phyloP scores from a whole-genome alignment of 768 basidiomycete genomes.

The Kwoniella botswanensis region DNA sequence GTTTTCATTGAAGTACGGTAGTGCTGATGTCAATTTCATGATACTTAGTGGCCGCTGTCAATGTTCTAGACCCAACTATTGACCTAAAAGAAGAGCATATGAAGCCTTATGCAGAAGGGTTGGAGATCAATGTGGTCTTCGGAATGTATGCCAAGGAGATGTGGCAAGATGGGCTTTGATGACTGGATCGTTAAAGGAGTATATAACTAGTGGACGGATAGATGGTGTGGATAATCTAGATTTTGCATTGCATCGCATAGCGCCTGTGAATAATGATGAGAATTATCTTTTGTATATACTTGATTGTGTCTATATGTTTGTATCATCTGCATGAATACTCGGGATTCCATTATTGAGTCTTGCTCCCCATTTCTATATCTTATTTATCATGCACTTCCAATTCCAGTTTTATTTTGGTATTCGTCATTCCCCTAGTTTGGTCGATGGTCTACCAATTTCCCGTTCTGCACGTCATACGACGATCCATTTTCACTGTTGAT shows the following conservation, averaged over 20 bases:
- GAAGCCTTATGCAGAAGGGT: slow-evolving; percentile 46
- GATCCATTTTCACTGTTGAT: neutral
- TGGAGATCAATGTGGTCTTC: slow-evolving; percentile 48
- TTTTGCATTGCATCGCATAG: neutral
- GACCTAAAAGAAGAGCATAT: slow-evolving; percentile 33
- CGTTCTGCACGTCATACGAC: too few relatives aligned
- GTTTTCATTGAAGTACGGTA: too few relatives aligned
- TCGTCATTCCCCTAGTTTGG: too few relatives aligned
- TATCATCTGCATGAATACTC: too few relatives aligned
- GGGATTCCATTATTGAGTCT: too few relatives aligned
- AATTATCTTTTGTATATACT: slow-evolving; percentile 3
- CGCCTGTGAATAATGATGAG: neutral
- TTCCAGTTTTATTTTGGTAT: too few relatives aligned
- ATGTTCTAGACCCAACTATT: slow-evolving; percentile 42
- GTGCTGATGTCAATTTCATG: neutral
- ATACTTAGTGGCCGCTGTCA: slow-evolving; percentile 47
- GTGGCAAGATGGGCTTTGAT: slow-evolving; percentile 37
- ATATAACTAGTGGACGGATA: too few relatives aligned
- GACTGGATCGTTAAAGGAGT: too few relatives aligned
- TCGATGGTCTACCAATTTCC: too few relatives aligned
- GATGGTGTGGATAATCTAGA: too few relatives aligned
- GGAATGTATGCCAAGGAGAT: slow-evolving; percentile 47
- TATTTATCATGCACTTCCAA: too few relatives aligned
- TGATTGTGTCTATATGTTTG: neutral
- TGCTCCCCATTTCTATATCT: too few relatives aligned